Base-by-base conservation (phyloP, 2,329 filamentous ascomycete genomes). In the Raffaelea arxii region DNA sequence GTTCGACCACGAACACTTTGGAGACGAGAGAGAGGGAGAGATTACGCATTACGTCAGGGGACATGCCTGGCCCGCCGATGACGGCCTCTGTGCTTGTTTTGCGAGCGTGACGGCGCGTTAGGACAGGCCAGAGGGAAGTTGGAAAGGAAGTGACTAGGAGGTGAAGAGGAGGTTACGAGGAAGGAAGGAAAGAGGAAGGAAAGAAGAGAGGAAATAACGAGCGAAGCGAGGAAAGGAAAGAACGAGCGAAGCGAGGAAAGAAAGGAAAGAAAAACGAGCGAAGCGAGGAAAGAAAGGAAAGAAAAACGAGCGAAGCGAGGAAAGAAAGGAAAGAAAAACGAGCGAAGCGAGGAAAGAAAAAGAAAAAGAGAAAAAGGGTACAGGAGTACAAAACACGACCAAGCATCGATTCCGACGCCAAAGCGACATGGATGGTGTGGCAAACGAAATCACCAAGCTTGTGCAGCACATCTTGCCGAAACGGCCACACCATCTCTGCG, bases 401-500 rank as follows among this genome's bases (percentile, higher is more conserved):
- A 30, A 30, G 23, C 19, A 12, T 36, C 14, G 19, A 21, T 40
- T 30, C 44, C 35, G 12, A 36, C 46, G 39, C 46, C 18, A 24
- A 21, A 32, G 38, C 49, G 54, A 55, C 48, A 57, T 57, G 55
- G 55, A 56, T 54, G 51, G 46, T 50, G 51, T 50, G 43, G 51
- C 51, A 44, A 49, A 53, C 25, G 50, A 53, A 43, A 50, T 57
- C 49, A 48, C 46, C 41, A 49, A 51, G 44, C 53, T 57, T 42
- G 55, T 46, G 32, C 49, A 55, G 55, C 49, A 38, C 46, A 36
- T 56, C 27, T 43, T 57, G 44, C 55, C 55, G 27, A 49, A 55
- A 6, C 44, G 49, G 18, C 54, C 54, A 51, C 71, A 78, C 58
- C 71, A 75, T 53, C 67, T 80, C 30, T 71, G 74, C 32, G 62